Conservation (phyloP, 2,329 filamentous ascomycete species). For the Paecilomyces sp. region DNA sequence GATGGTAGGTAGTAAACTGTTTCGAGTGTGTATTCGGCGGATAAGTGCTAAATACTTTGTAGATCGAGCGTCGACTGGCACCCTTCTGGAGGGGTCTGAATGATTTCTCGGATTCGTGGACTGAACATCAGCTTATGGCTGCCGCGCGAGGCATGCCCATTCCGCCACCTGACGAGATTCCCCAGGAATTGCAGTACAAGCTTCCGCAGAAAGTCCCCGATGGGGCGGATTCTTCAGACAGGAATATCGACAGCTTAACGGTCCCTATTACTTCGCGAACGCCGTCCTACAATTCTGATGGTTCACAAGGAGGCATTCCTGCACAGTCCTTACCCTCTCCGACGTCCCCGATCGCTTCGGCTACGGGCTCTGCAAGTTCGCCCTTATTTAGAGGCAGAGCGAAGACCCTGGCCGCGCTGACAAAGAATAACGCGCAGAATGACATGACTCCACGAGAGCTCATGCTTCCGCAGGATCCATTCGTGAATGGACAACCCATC, state of each 20-base stretch:
- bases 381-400: constrained; percentile 72
- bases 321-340: constrained; percentile 57
- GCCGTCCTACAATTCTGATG: constrained; percentile 71
- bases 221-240: constrained; percentile 46
- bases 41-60: constrained; percentile 11
- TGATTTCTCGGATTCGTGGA: constrained; percentile 82
- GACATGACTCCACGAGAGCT: constrained; percentile 73
- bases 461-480: constrained; percentile 72
- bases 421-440: constrained; percentile 63
- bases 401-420: constrained; percentile 78
- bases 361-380: constrained; percentile 42
- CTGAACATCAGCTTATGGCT: constrained; percentile 90
- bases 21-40: background rate
- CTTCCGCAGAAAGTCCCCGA: constrained; percentile 42
- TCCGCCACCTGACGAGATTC: constrained; percentile 75
- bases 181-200: constrained; percentile 57
- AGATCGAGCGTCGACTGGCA: constrained; percentile 89
- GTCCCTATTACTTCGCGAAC: constrained; percentile 73
- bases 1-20: constrained; percentile 56
- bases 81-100: constrained; percentile 94
- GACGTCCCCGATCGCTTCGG: constrained; percentile 47
- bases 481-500: constrained; percentile 87
- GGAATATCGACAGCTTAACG: constrained; percentile 63
- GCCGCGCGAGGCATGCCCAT: constrained; percentile 78
- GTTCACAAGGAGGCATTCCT: constrained; percentile 55